Base-by-base conservation (phyloP, 2,329 filamentous ascomycete genomes). In the Pseudogymnoascus sp. region DNA sequence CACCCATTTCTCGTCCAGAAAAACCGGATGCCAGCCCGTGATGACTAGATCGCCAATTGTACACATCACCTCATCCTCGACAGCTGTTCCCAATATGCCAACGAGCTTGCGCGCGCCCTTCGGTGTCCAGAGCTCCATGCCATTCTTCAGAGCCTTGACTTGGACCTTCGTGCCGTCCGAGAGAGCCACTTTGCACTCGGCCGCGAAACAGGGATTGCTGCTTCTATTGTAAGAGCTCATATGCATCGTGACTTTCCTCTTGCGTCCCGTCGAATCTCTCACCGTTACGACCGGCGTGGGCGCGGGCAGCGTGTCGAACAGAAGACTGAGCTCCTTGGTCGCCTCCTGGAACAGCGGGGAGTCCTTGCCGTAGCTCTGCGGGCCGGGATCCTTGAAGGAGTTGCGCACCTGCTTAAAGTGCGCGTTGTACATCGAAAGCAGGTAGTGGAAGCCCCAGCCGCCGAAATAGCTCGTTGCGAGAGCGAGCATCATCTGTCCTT, bases 21-120 rank as follows among this genome's bases (percentile, higher is more conserved):
- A 77, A 2, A 88, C 72, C 1, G 85, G 85, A 70, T 88, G 85
- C 82, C 83, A 87, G 0, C 81, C 80, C 23, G 85, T 87, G 28
- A 86, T 79, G 6, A 81, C 70, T 0, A 66, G 69, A 2, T 70
- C 66, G 1, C 77, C 78, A 0, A 86, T 71, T 0, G 75, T 75
- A 65, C 80, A 82, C 69, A 87, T 76, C 1, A 70, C 65, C 37
- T 73, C 73, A 43, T 72, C 64, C 2, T 66, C 63, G 0, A 85
- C 78, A 0, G 72, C 70, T 4, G 82, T 86, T 69, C 77, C 79
- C 28, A 88, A 72, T 6, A 88, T 77, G 6, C 79, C 78, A 0
- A 71, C 77, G 5, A 88, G 82, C 21, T 74, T 73, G 4, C 82
- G 77, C 0, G 76, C 68, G 0, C 85, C 85, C 0, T 69, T 61